Conservation (phyloP, 2,329 filamentous ascomycete species). For the Botrytis galanthina region DNA sequence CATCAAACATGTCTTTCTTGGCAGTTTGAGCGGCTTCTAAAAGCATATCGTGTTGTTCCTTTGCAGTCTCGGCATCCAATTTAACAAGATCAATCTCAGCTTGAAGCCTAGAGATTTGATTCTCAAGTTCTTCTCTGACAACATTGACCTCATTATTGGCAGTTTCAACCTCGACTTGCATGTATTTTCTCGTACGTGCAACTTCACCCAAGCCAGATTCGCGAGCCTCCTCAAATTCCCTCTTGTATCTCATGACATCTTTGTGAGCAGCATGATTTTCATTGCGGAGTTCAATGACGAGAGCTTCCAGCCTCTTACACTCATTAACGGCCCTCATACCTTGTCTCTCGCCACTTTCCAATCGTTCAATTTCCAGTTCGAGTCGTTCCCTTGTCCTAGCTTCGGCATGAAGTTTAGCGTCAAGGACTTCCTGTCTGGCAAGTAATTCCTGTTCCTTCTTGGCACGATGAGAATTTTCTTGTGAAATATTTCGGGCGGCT, state of each 20-base stretch:
- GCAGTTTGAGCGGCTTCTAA: constrained; percentile 75
- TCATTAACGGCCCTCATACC: constrained; percentile 63
- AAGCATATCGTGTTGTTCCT: constrained; percentile 78
- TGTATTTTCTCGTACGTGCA: constrained; percentile 71
- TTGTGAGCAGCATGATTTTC: constrained; percentile 61
- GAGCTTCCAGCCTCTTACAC: constrained; percentile 56
- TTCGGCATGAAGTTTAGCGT: constrained; percentile 73
- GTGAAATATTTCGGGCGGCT: constrained; percentile 74
- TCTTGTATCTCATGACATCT: constrained; percentile 56
- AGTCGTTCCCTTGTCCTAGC: constrained; percentile 66
- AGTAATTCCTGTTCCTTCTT: constrained; percentile 77
- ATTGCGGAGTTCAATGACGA: constrained; percentile 56
- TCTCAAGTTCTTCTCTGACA: constrained; percentile 77
- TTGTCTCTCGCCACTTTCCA: constrained; percentile 62
- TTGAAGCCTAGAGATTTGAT: constrained; percentile 70
- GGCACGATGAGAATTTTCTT: constrained; percentile 76
- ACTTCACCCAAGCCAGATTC: constrained; percentile 78
- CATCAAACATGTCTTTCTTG: constrained; percentile 56
- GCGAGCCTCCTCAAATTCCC: constrained; percentile 80
- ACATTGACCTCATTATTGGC: constrained; percentile 85
- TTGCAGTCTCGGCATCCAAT: constrained; percentile 76
- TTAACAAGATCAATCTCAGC: constrained; percentile 73
- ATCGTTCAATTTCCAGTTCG: constrained; percentile 63
- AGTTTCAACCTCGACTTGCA: constrained; percentile 79
- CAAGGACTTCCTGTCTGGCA: constrained; percentile 76